phyloP scores from a whole-genome alignment of 257 asterid genomes.

The Anisodus tanguticus region DNA sequence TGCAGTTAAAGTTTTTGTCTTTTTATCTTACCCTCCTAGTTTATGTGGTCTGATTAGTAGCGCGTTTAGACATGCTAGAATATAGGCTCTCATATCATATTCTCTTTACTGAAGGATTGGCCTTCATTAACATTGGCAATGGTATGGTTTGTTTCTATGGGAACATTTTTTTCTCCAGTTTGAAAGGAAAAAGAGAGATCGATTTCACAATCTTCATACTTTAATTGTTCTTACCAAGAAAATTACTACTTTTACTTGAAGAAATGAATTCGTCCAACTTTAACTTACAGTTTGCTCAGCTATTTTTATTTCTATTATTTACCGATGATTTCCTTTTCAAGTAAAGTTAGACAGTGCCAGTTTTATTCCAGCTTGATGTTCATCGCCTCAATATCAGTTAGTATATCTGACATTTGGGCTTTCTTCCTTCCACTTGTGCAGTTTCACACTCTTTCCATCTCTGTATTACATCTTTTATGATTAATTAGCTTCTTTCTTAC shows the following conservation, averaged over 20 bases:
- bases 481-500: not conserved
- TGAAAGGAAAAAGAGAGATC: constrained; percentile 20
- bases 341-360: constrained; percentile 9
- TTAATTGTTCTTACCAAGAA: not conserved
- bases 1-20: not conserved
- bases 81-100: not conserved
- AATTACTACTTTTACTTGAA: constrained; percentile 17
- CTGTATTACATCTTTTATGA: constrained; percentile 1
- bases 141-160: constrained; percentile 3
- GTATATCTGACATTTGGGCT: not conserved
- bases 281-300: not conserved
- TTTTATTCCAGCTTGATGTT: not conserved
- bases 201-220: not conserved
- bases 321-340: not conserved
- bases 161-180: constrained; percentile 21
- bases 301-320: constrained; percentile 15
- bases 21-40: not conserved
- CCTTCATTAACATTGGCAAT: constrained; percentile 1
- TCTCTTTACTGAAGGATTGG: not conserved
- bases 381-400: not conserved
- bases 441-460: not conserved
- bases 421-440: constrained; percentile 21
- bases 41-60: constrained; percentile 22
- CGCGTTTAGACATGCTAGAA: constrained; percentile 1
- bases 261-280: not conserved